phyloP scores from a whole-genome alignment of 2,329 filamentous ascomycete genomes.

The Xylariaceae sp. region DNA sequence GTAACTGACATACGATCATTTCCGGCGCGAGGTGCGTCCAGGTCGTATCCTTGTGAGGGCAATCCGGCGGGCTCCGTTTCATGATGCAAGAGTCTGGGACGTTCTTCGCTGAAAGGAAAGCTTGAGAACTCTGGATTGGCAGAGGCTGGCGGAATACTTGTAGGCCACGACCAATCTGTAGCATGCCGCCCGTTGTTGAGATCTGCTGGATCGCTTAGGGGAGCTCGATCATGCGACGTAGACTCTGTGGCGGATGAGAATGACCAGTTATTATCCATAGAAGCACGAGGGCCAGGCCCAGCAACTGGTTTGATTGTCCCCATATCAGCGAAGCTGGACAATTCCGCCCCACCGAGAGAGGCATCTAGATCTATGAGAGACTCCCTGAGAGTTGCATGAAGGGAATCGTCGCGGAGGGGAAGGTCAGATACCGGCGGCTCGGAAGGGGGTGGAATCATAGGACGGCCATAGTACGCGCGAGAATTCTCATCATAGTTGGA shows the following conservation, averaged over 20 bases:
- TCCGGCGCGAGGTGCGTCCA: slow-evolving; percentile 45
- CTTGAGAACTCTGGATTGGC: slow-evolving; percentile 60
- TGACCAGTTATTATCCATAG: slow-evolving; percentile 56
- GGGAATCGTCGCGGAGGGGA: slow-evolving; percentile 64
- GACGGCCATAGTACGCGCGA: slow-evolving; percentile 63
- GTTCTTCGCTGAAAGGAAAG: slow-evolving; percentile 53
- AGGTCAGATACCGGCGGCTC: slow-evolving; percentile 56
- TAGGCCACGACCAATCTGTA: slow-evolving; percentile 65
- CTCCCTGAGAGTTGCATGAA: slow-evolving; percentile 61
- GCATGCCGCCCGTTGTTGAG: slow-evolving; percentile 58
- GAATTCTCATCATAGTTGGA: slow-evolving; percentile 71
- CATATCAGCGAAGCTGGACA: slow-evolving; percentile 66
- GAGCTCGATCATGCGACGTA: slow-evolving; percentile 51
- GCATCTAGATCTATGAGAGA: slow-evolving; percentile 71
- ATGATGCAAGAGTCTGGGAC: slow-evolving; percentile 57
- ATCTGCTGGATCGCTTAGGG: slow-evolving; percentile 65
- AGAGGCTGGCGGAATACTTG: slow-evolving; percentile 59
- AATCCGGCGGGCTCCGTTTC: slow-evolving; percentile 57
- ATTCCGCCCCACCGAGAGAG: slow-evolving; percentile 61
- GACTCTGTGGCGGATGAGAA: slow-evolving; percentile 53
- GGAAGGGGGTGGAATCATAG: slow-evolving; percentile 46
- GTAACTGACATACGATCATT: slow-evolving; percentile 52
- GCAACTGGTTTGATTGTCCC: slow-evolving; percentile 62
- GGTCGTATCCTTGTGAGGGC: slow-evolving; percentile 51
- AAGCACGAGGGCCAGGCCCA: slow-evolving; percentile 46